These are phyloP conservation scores for Melaleuca quinquenervia DNA, from an alignment of 345 rosid species.

Conservation along the genomic window DNA sequence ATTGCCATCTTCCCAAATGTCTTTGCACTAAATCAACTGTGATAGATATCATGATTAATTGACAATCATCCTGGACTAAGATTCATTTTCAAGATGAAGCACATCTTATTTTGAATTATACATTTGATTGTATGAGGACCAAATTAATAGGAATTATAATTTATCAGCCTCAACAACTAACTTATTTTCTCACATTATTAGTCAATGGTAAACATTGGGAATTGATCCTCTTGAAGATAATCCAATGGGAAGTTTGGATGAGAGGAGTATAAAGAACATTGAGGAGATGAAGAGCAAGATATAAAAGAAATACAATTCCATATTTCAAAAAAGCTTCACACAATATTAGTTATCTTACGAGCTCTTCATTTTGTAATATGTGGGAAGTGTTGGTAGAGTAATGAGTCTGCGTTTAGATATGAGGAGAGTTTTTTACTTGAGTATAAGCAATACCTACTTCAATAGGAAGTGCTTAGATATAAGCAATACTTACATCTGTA, in stretches of 20 bases:
- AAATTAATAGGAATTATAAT: too few species aligned
- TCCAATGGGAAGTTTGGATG: not conserved
- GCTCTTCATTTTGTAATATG: not conserved
- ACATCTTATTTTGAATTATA: not conserved
- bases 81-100: not conserved
- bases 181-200: too few species aligned
- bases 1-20: too few species aligned
- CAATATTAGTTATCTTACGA: not conserved
- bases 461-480: too few species aligned
- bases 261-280: not conserved
- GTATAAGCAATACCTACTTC: not conserved
- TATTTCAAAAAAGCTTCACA: not conserved
- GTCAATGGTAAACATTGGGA: not conserved
- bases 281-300: not conserved
- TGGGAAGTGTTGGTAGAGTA: not conserved
- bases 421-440: not conserved
- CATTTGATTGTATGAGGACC: not conserved
- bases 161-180: not conserved
- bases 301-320: too few species aligned
- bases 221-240: not conserved
- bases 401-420: not conserved
- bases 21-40: too few species aligned
- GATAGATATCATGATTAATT: too few species aligned
- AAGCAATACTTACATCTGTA: too few species aligned
- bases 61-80: accelerated